phyloP scores from a whole-genome alignment of 2,329 filamentous ascomycete genomes.

The Lachnellula hyalina region DNA sequence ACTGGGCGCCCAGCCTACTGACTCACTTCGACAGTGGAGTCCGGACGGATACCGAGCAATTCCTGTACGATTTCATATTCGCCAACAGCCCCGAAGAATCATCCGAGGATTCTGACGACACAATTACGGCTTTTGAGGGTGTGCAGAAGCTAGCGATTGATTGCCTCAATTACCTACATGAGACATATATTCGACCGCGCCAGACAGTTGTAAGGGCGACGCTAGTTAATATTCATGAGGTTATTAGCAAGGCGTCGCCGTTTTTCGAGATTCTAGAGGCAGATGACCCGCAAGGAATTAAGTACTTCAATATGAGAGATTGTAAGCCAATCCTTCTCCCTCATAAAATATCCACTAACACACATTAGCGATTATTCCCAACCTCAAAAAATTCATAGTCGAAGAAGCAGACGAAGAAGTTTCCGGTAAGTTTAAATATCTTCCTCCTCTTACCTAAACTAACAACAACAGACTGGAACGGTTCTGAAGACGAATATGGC shows the following conservation, averaged over 20 bases:
- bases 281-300: constrained; percentile 8
- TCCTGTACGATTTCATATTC: constrained; percentile 22
- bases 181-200: constrained; percentile 25
- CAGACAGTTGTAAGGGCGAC: constrained; percentile 25
- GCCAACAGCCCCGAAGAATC: constrained; percentile 9
- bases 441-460: not conserved
- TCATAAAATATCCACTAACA: constrained; percentile 7
- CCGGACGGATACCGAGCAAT: constrained; percentile 36
- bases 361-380: constrained; percentile 23
- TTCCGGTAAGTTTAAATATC: constrained; percentile 30
- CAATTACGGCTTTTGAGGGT: constrained; percentile 4
- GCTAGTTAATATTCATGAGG: constrained; percentile 22
- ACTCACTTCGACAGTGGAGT: constrained; percentile 44
- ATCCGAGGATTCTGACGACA: constrained; percentile 6
- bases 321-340: constrained; percentile 14
- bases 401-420: constrained; percentile 35
- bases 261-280: constrained; percentile 23
- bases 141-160: constrained; percentile 24
- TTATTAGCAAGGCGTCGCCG: constrained; percentile 21
- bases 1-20: constrained; percentile 48
- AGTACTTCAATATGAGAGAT: constrained; percentile 13
- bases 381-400: constrained; percentile 28
- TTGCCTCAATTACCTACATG: constrained; percentile 29
- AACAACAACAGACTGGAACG: constrained; percentile 28
- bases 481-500: constrained; percentile 32